phyloP scores from a whole-genome alignment of 2,329 filamentous ascomycete genomes.

The Lecanoromycetidae sp. region DNA sequence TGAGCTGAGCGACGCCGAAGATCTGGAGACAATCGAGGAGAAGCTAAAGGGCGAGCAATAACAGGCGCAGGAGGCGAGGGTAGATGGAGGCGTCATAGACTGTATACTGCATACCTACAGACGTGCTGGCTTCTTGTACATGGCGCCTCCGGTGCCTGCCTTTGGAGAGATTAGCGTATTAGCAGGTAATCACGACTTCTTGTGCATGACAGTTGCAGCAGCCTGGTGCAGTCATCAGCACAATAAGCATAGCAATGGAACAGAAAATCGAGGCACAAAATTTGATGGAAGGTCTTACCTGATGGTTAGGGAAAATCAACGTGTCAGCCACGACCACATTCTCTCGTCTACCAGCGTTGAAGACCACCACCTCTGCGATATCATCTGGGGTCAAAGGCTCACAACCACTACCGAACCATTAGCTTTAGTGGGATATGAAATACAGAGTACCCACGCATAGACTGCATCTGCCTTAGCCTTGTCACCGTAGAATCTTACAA shows the following conservation, averaged over 20 bases:
- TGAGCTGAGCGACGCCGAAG: constrained; percentile 69
- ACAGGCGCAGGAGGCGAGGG: background rate
- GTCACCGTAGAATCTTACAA: constrained; percentile 80
- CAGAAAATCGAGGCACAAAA: background rate
- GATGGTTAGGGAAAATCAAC: constrained; percentile 76
- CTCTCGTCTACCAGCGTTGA: constrained; percentile 68
- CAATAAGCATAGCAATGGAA: background rate
- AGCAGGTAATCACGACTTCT: constrained; percentile 23
- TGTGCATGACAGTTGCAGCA: constrained; percentile 36
- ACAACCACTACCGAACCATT: constrained; percentile 42
- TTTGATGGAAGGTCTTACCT: constrained; percentile 44
- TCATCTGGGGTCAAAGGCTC: constrained; percentile 82
- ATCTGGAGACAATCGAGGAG: constrained; percentile 67
- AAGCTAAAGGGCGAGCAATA: constrained; percentile 41
- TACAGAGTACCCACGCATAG: constrained; percentile 51
- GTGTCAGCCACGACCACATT: constrained; percentile 87
- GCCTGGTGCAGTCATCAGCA: constrained; percentile 21
- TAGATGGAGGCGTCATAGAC: background rate
- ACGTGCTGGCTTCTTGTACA: constrained; percentile 4
- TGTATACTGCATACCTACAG: background rate
- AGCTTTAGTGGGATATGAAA: background rate
- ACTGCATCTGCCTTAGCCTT: constrained; percentile 81
- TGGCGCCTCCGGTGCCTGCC: constrained; percentile 6
- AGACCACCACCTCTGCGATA: constrained; percentile 83
- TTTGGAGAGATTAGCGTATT: background rate